phyloP scores from a whole-genome alignment of 2,329 filamentous ascomycete genomes.

The Byssochlamys sp. region DNA sequence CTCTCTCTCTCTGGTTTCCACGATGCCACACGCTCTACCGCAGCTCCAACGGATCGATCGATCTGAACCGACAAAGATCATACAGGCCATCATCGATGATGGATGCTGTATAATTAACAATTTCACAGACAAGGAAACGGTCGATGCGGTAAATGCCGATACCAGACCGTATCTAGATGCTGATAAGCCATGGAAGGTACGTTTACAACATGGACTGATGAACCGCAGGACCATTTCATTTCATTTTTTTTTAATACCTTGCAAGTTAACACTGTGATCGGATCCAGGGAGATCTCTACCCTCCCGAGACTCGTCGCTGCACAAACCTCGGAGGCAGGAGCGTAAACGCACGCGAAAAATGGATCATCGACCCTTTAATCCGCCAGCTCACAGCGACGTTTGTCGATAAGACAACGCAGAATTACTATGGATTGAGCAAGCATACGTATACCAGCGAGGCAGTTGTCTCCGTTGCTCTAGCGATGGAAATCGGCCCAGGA shows the following conservation, averaged over 20 bases:
- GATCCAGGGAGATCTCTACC: not conserved
- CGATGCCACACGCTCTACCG: not conserved
- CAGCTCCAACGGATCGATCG: not conserved
- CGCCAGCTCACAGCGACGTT: constrained; percentile 11
- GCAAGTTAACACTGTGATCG: not conserved
- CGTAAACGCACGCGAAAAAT: not conserved
- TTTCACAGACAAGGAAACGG: not conserved
- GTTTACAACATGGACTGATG: not conserved
- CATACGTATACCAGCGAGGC: constrained; percentile 19
- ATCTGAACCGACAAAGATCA: not conserved
- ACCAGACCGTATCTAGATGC: not conserved
- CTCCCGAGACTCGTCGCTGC: not conserved
- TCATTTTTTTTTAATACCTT: too few relatives aligned
- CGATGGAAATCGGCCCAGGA: constrained; percentile 26
- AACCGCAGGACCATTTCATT: too few relatives aligned
- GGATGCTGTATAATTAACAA: not conserved
- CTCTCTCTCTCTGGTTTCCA: not conserved
- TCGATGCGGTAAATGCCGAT: not conserved
- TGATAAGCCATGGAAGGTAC: not conserved
- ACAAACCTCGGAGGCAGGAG: not conserved
- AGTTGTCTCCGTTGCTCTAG: constrained; percentile 15
- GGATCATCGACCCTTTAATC: constrained; percentile 6
- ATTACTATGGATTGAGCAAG: constrained; percentile 18
- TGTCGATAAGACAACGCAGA: constrained; percentile 18
- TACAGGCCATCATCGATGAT: not conserved